Percentiles rank a stretch among this genome's conserved stretches.
phyloP scores from a whole-genome alignment of 1,139 yeast species.

The Kodamaea arcana region DNA sequence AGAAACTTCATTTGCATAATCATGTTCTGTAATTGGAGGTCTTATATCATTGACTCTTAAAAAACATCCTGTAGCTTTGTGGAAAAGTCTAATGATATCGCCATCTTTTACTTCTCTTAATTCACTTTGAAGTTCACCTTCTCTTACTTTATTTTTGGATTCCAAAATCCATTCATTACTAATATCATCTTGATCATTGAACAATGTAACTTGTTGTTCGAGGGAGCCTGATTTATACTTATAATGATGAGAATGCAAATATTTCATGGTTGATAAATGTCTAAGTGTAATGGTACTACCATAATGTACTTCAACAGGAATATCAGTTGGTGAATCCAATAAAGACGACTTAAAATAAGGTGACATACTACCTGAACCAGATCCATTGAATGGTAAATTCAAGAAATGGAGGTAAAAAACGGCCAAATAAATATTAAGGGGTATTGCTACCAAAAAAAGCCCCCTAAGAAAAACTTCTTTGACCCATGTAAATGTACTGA shows the following conservation, averaged over 20 bases:
- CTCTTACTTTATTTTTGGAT: constrained; percentile 27
- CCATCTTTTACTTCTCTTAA: constrained; percentile 44
- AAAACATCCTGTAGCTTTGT: constrained; percentile 55
- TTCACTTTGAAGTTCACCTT: constrained; percentile 27
- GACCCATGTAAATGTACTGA: constrained; percentile 27
- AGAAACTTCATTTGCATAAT: constrained; percentile 71
- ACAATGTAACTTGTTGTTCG: constrained; percentile 68
- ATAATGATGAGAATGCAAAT: constrained; percentile 63
- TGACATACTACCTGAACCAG: constrained; percentile 50
- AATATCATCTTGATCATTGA: constrained; percentile 45
- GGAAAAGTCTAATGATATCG: constrained; percentile 55
- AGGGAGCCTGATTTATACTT: constrained; percentile 51
- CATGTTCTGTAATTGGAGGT: constrained; percentile 80
- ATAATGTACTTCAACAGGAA: constrained; percentile 51
- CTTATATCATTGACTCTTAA: constrained; percentile 55
- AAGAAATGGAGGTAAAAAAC: constrained; percentile 49
- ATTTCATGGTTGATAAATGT: constrained; percentile 58
- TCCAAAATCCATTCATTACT: constrained; percentile 72
- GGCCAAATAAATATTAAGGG: constrained; percentile 46
- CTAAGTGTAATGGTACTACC: constrained; percentile 68
- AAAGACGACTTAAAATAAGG: constrained; percentile 57
- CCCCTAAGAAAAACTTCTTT: constrained; percentile 30
- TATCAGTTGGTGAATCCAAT: constrained; percentile 30
- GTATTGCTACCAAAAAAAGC: constrained; percentile 39
- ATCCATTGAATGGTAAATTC: constrained; percentile 44